A percentile compares a stretch with the other conserved stretches of the same genome.
Conservation (phyloP, 108 stramenopile genomes). For the Craspedostauros australis region DNA sequence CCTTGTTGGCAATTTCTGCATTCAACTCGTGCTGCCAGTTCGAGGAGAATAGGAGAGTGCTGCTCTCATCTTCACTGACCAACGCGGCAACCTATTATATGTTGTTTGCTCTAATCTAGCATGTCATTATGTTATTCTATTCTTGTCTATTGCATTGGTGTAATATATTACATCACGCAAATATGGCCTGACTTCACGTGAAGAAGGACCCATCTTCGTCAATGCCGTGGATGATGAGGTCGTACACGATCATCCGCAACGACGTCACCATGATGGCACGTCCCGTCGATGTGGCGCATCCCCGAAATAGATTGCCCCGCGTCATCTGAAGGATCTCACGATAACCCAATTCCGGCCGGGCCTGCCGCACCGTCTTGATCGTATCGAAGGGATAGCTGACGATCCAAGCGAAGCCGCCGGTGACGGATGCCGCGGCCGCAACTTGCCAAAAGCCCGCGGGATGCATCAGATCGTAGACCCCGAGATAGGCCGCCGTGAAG, state of each 20-base stretch:
- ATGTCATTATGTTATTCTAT: too few species aligned
- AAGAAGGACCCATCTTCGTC: too few species aligned
- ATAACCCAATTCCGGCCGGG: background rate
- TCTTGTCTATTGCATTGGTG: too few species aligned
- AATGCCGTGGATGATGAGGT: too few species aligned
- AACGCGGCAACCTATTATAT: too few species aligned
- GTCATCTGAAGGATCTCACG: background rate
- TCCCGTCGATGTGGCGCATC: constrained; percentile 9
- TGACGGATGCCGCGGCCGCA: constrained; percentile 19
- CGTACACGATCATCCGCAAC: constrained; percentile 39
- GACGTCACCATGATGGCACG: constrained; percentile 44
- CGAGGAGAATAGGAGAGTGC: too few species aligned
- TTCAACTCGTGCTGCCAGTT: too few species aligned
- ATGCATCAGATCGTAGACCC: constrained; percentile 24
- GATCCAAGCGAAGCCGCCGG: constrained; percentile 33
- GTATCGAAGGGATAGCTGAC: constrained; percentile 34
- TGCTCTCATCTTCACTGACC: too few species aligned
- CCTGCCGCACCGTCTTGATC: constrained; percentile 28
- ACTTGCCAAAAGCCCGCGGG: constrained; percentile 4
- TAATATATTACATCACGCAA: too few species aligned
- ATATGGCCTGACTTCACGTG: too few species aligned
- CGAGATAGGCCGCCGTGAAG: constrained; percentile 46
- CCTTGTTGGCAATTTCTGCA: too few species aligned
- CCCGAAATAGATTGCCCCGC: background rate
- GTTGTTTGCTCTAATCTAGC: too few species aligned